Evolutionary conservation across 177 flowering plant species (phyloP).

Genomic region (Vitis hybrid): DNA sequence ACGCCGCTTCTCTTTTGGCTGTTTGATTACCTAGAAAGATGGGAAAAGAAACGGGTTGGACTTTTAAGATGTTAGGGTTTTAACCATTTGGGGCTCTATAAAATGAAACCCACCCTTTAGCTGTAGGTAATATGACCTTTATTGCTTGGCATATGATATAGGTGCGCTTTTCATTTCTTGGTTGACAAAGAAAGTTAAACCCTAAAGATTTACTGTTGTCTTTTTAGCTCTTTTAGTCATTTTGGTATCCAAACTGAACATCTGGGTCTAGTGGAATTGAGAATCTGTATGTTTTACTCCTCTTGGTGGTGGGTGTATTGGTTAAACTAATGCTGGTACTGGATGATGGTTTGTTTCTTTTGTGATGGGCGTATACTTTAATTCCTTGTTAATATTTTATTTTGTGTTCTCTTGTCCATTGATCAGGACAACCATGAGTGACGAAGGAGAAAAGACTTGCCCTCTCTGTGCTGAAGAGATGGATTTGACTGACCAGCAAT

Average conservation of each 20-base stretch:
- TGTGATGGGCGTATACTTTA: no score
- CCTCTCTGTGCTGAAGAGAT: constrained; percentile 92
- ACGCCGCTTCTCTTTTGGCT: not conserved
- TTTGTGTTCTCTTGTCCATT: not conserved
- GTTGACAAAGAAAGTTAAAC: no score
- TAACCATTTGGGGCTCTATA: not conserved
- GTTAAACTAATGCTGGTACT: not conserved
- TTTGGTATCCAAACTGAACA: not conserved
- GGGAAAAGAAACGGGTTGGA: not conserved
- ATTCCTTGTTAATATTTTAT: not conserved
- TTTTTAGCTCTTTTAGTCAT: no score
- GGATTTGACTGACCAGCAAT: constrained; percentile 90
- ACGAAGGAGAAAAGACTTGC: constrained; percentile 76
- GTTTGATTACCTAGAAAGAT: not conserved
- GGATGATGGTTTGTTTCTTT: not conserved
- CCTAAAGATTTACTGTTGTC: no score
- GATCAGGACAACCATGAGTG: constrained; percentile 64
- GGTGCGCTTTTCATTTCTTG: no score
- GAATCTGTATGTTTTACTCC: not conserved
- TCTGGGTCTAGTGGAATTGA: not conserved
- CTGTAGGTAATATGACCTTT: no score
- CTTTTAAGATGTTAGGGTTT: not conserved
- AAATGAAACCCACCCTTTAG: no score
- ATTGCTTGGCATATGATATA: no score
- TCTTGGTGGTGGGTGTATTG: not conserved